These are phyloP conservation scores for Catenaria anguillulae DNA, from an alignment of 371 early-diverging fungal genomes.

Conservation along the genomic window DNA sequence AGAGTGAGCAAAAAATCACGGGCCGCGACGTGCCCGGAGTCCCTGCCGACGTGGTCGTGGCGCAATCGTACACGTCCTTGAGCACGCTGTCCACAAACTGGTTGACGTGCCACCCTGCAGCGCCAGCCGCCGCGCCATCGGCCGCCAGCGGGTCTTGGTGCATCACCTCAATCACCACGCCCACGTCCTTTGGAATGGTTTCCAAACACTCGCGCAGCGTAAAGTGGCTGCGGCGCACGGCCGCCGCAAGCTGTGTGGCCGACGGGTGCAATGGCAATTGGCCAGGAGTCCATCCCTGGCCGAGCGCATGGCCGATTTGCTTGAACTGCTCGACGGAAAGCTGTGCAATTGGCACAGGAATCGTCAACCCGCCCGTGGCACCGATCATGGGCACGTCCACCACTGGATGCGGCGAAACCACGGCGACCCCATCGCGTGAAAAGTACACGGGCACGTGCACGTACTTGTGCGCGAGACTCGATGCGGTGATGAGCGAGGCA, in stretches of 20 bases:
- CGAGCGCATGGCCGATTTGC: slow-evolving; percentile 21
- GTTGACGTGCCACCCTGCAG: slow-evolving; percentile 28
- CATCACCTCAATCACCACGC: slow-evolving; percentile 68
- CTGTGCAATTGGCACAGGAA: slow-evolving; percentile 43
- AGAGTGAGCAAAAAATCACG: slow-evolving; percentile 73
- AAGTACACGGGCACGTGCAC: slow-evolving; percentile 76
- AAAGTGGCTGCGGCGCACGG: slow-evolving; percentile 32
- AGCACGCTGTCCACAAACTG: slow-evolving; percentile 67
- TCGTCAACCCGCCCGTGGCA: neutral
- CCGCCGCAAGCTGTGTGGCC: slow-evolving; percentile 13
- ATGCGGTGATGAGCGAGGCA: slow-evolving; percentile 59
- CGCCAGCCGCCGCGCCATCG: slow-evolving; percentile 24
- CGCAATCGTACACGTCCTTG: slow-evolving; percentile 52
- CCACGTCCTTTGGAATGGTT: slow-evolving; percentile 59
- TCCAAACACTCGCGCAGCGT: slow-evolving; percentile 60
- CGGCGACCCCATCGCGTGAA: slow-evolving; percentile 73
- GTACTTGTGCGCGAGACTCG: slow-evolving; percentile 34
- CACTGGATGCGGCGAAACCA: slow-evolving; percentile 54
- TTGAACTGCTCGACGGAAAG: slow-evolving; percentile 41
- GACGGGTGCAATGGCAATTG: slow-evolving; percentile 22
- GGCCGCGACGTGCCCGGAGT: slow-evolving; percentile 24
- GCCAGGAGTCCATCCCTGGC: slow-evolving; percentile 21
- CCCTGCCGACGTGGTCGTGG: slow-evolving; percentile 15
- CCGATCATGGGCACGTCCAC: neutral
- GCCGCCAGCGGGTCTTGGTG: slow-evolving; percentile 55